Evolutionary conservation across 2,329 filamentous ascomycete genomes (phyloP).

Genomic region (Fusarium torreyae): DNA sequence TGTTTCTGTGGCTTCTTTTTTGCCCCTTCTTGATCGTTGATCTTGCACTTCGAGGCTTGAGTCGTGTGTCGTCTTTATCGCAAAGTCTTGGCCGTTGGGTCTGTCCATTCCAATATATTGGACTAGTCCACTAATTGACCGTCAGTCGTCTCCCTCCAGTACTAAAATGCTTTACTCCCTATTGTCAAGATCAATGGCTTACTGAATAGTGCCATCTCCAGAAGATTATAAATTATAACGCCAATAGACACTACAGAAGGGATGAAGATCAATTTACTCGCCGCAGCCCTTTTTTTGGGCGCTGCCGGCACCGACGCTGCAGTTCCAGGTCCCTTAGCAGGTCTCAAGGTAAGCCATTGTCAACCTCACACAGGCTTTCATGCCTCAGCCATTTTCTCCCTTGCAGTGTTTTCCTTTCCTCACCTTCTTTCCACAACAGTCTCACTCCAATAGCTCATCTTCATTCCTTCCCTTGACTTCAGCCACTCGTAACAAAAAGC

Average conservation of each 20-base stretch:
- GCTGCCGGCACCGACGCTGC: slow-evolving; percentile 50
- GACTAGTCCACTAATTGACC: slow-evolving; percentile 12
- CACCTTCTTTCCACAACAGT: neutral
- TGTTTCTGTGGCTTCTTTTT: neutral
- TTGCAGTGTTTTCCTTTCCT: slow-evolving; percentile 1
- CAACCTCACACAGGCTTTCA: neutral
- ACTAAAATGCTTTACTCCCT: neutral
- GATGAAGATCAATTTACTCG: slow-evolving; percentile 56
- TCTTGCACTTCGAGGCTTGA: slow-evolving; percentile 5
- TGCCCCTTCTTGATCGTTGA: neutral
- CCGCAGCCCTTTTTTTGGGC: slow-evolving; percentile 53
- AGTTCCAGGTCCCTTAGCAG: slow-evolving; percentile 23
- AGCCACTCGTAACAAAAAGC: neutral
- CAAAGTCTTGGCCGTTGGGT: slow-evolving; percentile 1
- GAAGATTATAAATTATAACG: neutral
- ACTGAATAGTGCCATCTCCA: neutral
- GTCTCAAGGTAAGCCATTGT: slow-evolving; percentile 33
- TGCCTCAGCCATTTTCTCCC: neutral
- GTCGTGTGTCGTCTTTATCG: slow-evolving; percentile 6
- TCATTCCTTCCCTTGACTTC: slow-evolving; percentile 1
- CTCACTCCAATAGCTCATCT: neutral
- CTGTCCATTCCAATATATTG: slow-evolving; percentile 29
- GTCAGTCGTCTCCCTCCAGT: slow-evolving; percentile 9
- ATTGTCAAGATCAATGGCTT: neutral
- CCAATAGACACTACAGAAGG: slow-evolving; percentile 12